phyloP scores from a whole-genome alignment of 805 yeast genomes.

The Myxozyma udenii region DNA sequence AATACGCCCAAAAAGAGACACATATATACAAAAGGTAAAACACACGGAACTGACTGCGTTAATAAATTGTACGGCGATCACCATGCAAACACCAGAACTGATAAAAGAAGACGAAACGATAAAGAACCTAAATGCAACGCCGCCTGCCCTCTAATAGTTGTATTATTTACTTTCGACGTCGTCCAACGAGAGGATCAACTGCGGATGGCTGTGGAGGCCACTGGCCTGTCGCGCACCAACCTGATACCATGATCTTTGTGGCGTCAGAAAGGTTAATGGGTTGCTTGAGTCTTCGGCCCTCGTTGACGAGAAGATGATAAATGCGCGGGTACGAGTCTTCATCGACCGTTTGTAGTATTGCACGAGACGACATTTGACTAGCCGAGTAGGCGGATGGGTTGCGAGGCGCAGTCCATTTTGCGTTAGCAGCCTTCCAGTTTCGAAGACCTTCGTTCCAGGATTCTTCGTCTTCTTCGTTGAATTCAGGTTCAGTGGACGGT shows the following conservation, averaged over 20 bases:
- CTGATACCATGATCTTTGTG: conserved; percentile 67
- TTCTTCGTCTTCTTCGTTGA: conserved; percentile 35
- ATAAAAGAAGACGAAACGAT: background rate
- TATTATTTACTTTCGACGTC: conserved; percentile 9
- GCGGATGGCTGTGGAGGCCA: conserved; percentile 47
- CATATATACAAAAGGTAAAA: no score
- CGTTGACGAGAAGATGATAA: conserved; percentile 66
- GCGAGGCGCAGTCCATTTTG: conserved; percentile 55
- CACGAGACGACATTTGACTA: conserved; percentile 32
- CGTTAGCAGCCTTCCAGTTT: conserved; percentile 68
- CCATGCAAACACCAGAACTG: background rate
- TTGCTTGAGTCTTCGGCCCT: conserved; percentile 61
- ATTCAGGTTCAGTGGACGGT: background rate
- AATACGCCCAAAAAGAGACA: no score
- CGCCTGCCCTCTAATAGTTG: no score
- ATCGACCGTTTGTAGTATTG: conserved; percentile 31
- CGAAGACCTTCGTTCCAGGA: conserved; percentile 53
- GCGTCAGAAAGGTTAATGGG: conserved; percentile 75
- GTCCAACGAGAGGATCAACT: conserved; percentile 22
- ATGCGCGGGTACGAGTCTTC: conserved; percentile 43
- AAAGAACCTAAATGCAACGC: no score
- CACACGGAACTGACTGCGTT: no score
- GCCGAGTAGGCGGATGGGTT: conserved; percentile 4
- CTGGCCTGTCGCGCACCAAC: conserved; percentile 76
- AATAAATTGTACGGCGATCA: no score